phyloP scores from a whole-genome alignment of 345 rosid genomes.

The Lepidium africanum region DNA sequence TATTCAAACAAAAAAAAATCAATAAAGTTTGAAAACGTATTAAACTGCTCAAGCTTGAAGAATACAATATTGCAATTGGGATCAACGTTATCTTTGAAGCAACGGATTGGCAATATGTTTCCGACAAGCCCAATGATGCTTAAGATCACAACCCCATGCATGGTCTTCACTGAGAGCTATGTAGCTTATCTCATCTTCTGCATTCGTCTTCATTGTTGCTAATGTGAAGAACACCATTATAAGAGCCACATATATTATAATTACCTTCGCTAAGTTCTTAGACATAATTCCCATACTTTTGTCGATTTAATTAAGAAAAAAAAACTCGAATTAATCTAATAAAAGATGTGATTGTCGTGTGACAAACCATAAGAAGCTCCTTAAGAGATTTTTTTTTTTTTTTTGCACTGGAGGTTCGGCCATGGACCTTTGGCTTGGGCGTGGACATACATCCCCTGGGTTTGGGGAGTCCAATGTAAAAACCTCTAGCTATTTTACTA shows the following conservation, averaged over 20 bases:
- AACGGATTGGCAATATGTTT: neutral
- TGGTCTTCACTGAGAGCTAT: neutral
- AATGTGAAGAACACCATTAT: constrained; percentile 1
- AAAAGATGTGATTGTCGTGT: neutral
- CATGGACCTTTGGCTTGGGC: neutral
- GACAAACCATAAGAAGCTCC: neutral
- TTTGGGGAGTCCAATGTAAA: too few species aligned
- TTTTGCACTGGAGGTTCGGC: constrained; percentile 7
- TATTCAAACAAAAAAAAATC: neutral
- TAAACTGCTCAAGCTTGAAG: neutral
- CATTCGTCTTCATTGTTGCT: constrained; percentile 20
- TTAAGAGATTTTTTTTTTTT: neutral
- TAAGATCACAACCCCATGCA: constrained; percentile 16
- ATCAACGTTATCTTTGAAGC: neutral
- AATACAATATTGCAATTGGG: neutral
- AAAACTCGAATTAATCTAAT: neutral
- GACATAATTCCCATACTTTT: neutral
- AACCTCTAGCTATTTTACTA: neutral
- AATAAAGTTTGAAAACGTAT: neutral
- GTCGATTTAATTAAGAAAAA: neutral
- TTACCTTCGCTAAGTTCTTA: neutral
- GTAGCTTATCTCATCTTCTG: constrained; percentile 14
- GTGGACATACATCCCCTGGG: too few species aligned
- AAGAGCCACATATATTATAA: constrained; percentile 5
- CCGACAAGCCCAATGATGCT: neutral